A percentile compares a stretch with the other conserved stretches of the same genome.
phyloP scores from a whole-genome alignment of 2,329 filamentous ascomycete species.

The Basipetospora chlamydospora region DNA sequence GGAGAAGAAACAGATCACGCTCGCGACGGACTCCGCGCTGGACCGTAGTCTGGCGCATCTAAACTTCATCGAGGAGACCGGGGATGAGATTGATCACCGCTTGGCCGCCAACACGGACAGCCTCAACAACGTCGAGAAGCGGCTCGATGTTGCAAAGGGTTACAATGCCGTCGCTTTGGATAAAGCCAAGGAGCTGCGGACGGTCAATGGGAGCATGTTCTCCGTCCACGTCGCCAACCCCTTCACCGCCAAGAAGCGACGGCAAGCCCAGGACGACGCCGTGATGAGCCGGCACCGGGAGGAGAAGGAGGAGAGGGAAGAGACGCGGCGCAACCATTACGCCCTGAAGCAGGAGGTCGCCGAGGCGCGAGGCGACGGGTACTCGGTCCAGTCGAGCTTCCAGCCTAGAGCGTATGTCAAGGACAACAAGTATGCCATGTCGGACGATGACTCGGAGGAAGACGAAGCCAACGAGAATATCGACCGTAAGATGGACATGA shows the following conservation, averaged over 20 bases:
- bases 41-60: slow-evolving; percentile 25
- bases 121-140: slow-evolving; percentile 68
- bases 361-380: background rate
- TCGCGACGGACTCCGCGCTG: slow-evolving; percentile 51
- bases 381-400: background rate
- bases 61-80: slow-evolving; percentile 23
- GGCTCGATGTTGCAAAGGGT: slow-evolving; percentile 65
- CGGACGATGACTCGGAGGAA: slow-evolving; percentile 51
- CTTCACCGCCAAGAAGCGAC: slow-evolving; percentile 56
- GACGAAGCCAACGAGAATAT: slow-evolving; percentile 36
- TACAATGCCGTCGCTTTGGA: slow-evolving; percentile 66
- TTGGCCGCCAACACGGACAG: slow-evolving; percentile 68
- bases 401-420: background rate
- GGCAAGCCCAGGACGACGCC: slow-evolving; percentile 49
- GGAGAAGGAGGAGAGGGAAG: slow-evolving; percentile 51
- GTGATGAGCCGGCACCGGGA: slow-evolving; percentile 54
- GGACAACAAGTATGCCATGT: slow-evolving; percentile 56
- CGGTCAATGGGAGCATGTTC: slow-evolving; percentile 82
- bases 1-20: slow-evolving; percentile 15
- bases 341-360: slow-evolving; percentile 1
- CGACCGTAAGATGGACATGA: slow-evolving; percentile 51
- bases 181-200: slow-evolving; percentile 70
- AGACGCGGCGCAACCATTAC: slow-evolving; percentile 30
- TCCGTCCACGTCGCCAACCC: slow-evolving; percentile 65
- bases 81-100: slow-evolving; percentile 18